Conservation (phyloP, 257 asterid genomes). For the Solanum clarkiae region DNA sequence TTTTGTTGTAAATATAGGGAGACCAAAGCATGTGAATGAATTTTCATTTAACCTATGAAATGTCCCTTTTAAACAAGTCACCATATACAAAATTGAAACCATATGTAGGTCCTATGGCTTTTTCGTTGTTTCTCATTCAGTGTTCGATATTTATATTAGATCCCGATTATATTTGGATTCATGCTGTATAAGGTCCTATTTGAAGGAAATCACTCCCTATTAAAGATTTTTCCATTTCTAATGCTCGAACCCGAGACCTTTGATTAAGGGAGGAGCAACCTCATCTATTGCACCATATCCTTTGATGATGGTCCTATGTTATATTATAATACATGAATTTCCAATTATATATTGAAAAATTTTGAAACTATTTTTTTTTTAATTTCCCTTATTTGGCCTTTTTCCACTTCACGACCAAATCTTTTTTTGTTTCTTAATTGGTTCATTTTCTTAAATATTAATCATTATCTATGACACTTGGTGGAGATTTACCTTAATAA, state of each 20-base stretch:
- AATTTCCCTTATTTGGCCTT: not conserved
- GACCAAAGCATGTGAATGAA: constrained; percentile 43
- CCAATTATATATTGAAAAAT: not conserved
- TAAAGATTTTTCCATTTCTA: too few relatives aligned
- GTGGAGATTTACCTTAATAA: not conserved
- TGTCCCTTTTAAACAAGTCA: constrained; percentile 15
- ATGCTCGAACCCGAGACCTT: too few relatives aligned
- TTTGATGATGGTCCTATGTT: too few relatives aligned
- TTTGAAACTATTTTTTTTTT: not conserved
- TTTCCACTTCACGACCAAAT: not conserved
- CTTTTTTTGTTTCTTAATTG: not conserved
- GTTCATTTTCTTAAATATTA: not conserved
- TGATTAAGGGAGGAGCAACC: too few relatives aligned
- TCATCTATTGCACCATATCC: too few relatives aligned
- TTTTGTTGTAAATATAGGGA: constrained; percentile 12
- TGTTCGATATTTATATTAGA: too few relatives aligned
- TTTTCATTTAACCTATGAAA: constrained; percentile 23
- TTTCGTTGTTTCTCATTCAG: too few relatives aligned
- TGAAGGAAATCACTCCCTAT: too few relatives aligned
- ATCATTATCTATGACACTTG: not conserved
- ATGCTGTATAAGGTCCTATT: too few relatives aligned
- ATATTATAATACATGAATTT: not conserved
- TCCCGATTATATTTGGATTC: too few relatives aligned
- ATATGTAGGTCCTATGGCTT: constrained; percentile 4
- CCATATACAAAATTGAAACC: not conserved